Base-by-base conservation (phyloP, 2,329 filamentous ascomycete genomes). In the Podosphaera xanthii region DNA sequence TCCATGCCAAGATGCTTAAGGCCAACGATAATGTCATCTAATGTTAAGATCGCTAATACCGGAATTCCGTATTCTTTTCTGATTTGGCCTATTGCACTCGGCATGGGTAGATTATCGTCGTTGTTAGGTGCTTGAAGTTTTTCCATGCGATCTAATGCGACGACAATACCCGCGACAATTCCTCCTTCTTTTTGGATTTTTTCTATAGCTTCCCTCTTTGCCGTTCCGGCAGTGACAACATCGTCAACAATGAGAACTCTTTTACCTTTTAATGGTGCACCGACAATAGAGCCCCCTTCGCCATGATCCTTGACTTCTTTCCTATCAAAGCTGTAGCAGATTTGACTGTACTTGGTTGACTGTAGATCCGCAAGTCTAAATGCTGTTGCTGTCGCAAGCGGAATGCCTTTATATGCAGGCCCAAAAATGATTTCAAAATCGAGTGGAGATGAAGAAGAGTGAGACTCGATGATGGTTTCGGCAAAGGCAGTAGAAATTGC, bases 261-360 rank as follows among this genome's bases (percentile, higher is more conserved):
- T 78, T 92, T 90, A 59, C 87, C 90, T 72, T 86, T 85, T 58
- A 97, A 75, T 5, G 84, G 78, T 36, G 88, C 86, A 9, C 92
- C 92, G 12, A 97, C 90, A 67, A 97, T 94, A 70, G 81, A 86
- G 52, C 92, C 91, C 40, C 91, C 91, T 73, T 98, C 92, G 52
- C 92, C 91, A 71, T 97, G 91, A 68, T 88, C 86, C 76, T 97
- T 97, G 67, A 84, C 86, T 74, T 97, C 92, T 74, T 97, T 97
- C 68, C 92, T 82, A 73, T 97, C 94, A 74, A 94, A 97, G 40
- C 83, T 84, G 74, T 95, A 97, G 68, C 83, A 87, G 60, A 86
- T 76, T 50, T 77, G 72, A 59, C 80, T 80, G 72, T 85, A 92
- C 62, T 76, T 79, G 57, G 74, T 72, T 22, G 79, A 74, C 62